phyloP scores from a whole-genome alignment of 805 yeast species.

The Wickerhamiella nectarea region DNA sequence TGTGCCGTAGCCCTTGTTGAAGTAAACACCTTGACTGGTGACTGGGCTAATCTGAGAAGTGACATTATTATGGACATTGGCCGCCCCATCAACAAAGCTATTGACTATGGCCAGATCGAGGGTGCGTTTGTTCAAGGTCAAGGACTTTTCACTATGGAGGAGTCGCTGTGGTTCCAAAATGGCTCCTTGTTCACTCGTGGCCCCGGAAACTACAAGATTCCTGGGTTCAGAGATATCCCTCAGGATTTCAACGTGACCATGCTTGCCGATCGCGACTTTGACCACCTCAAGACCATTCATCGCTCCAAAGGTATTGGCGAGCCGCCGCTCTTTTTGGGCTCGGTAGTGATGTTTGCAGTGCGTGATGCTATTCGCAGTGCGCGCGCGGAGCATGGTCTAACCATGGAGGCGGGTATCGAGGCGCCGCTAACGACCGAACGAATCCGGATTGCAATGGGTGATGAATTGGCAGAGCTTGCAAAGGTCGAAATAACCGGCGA shows the following conservation, averaged over 20 bases:
- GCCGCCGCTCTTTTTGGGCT: slow-evolving; percentile 37
- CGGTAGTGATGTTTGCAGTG: slow-evolving; percentile 32
- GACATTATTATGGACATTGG: slow-evolving; percentile 39
- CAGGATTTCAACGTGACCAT: slow-evolving; percentile 33
- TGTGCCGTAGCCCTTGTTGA: slow-evolving; percentile 33
- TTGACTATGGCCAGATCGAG: slow-evolving; percentile 39
- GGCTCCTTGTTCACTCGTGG: slow-evolving; percentile 35
- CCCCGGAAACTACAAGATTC: slow-evolving; percentile 38
- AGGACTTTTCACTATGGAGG: slow-evolving; percentile 37
- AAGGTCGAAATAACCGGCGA: slow-evolving; percentile 20
- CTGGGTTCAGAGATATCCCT: slow-evolving; percentile 37
- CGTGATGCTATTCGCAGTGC: slow-evolving; percentile 32
- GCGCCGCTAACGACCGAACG: slow-evolving; percentile 35
- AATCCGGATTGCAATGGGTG: slow-evolving; percentile 32
- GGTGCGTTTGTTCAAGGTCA: slow-evolving; percentile 40
- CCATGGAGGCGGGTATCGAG: slow-evolving; percentile 17
- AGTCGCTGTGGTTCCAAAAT: slow-evolving; percentile 33
- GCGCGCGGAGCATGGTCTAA: slow-evolving; percentile 25
- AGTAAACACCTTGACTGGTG: slow-evolving; percentile 37
- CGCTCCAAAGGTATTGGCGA: slow-evolving; percentile 38
- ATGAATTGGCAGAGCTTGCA: slow-evolving; percentile 24
- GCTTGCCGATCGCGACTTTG: slow-evolving; percentile 31
- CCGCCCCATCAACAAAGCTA: slow-evolving; percentile 35
- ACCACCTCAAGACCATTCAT: slow-evolving; percentile 33
- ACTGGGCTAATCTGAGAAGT: slow-evolving; percentile 32